Conservation (phyloP, 768 basidiomycete genomes). For the Kwoniella mangroviensis region DNA sequence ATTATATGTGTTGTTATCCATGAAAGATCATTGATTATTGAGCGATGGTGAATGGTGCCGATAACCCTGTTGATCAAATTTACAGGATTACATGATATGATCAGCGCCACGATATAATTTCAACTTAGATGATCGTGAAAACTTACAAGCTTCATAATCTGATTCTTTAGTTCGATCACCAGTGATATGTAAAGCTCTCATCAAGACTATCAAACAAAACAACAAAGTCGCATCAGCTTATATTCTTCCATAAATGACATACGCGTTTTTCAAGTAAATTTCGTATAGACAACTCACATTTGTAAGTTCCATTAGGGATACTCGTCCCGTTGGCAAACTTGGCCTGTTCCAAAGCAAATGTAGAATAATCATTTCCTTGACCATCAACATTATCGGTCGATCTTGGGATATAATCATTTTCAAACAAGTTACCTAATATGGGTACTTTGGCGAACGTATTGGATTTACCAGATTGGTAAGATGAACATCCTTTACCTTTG, state of each 20-base stretch:
- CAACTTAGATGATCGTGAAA: no score
- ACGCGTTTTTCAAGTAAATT: neutral
- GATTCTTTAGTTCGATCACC: constrained; percentile 59
- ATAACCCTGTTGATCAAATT: no score
- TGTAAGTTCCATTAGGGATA: constrained; percentile 62
- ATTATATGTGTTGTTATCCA: no score
- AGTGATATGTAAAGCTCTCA: constrained; percentile 62
- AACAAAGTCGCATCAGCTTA: neutral
- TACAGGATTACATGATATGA: no score
- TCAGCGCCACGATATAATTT: no score
- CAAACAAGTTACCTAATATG: constrained; percentile 63
- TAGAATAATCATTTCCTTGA: constrained; percentile 51
- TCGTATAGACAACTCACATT: constrained; percentile 38
- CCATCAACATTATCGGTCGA: constrained; percentile 55
- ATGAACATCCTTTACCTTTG: constrained; percentile 31
- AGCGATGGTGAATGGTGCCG: constrained; percentile 20
- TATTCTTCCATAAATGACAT: neutral
- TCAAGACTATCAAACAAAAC: constrained; percentile 51
- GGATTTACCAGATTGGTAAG: constrained; percentile 3
- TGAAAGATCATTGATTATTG: neutral
- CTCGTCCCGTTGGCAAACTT: constrained; percentile 59
- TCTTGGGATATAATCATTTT: constrained; percentile 63
- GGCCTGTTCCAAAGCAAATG: constrained; percentile 42
- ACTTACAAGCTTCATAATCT: constrained; percentile 62
- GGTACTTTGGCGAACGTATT: constrained; percentile 57